phyloP scores from a whole-genome alignment of 371 early-diverging fungal species.

The Mucor sp. region DNA sequence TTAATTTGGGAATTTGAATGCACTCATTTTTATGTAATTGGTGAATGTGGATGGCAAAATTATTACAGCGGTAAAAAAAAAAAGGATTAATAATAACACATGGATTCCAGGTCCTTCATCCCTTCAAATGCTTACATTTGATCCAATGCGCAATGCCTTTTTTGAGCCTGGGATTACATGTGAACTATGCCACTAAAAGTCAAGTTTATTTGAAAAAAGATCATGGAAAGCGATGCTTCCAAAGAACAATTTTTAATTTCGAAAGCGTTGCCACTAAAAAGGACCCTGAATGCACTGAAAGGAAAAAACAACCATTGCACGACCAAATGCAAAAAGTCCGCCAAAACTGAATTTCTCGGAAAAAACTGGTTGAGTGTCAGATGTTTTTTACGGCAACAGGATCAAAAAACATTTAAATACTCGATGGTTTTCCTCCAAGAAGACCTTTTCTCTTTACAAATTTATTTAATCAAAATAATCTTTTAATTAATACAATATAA shows the following conservation, averaged over 20 bases:
- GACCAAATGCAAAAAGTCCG: not conserved
- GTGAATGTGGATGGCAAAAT: not conserved
- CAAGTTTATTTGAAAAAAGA: not conserved
- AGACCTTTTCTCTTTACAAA: not conserved
- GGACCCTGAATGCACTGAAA: constrained; percentile 15
- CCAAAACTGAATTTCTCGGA: constrained; percentile 9
- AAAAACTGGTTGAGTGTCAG: constrained; percentile 18
- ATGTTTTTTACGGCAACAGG: not conserved
- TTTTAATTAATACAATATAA: not conserved
- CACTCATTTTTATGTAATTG: constrained; percentile 5
- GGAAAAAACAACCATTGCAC: not conserved
- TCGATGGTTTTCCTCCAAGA: not conserved
- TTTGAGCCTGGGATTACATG: not conserved
- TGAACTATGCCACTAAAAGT: not conserved
- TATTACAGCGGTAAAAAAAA: not conserved
- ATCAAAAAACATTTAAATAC: constrained; percentile 14
- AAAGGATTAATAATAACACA: not conserved
- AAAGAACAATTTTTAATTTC: not conserved
- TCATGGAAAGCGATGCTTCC: not conserved
- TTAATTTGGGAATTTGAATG: not conserved
- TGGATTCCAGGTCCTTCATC: not conserved
- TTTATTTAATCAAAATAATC: not conserved
- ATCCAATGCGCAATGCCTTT: not conserved
- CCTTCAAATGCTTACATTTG: not conserved
- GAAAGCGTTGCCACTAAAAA: not conserved